Conservation (phyloP, 2,329 filamentous ascomycete species). For the Endoconidiophora laricicola region DNA sequence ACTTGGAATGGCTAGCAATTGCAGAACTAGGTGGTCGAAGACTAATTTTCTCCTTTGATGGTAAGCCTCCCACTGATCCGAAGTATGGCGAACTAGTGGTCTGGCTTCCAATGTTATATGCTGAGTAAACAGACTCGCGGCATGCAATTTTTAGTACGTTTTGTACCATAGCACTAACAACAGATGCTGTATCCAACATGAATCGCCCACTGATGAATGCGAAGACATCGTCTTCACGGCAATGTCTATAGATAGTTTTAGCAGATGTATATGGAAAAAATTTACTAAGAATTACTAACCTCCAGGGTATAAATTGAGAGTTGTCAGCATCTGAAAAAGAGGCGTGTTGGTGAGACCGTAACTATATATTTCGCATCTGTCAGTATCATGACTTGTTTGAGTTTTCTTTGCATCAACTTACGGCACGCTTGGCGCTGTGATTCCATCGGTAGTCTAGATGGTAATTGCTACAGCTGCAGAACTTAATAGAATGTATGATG, state of each 20-base stretch:
- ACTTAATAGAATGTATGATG: background rate
- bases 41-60: too few relatives aligned
- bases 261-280: background rate
- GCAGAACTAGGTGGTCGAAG: too few relatives aligned
- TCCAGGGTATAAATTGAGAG: background rate
- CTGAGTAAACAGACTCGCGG: background rate
- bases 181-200: slow-evolving; percentile 8
- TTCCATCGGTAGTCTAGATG: background rate
- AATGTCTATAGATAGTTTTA: slow-evolving; percentile 1
- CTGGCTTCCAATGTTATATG: too few relatives aligned
- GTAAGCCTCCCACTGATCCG: too few relatives aligned
- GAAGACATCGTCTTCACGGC: slow-evolving; percentile 9
- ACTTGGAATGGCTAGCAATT: too few relatives aligned
- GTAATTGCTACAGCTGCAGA: background rate
- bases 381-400: too few relatives aligned
- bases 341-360: slow-evolving; percentile 6
- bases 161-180: slow-evolving; percentile 8
- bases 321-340: slow-evolving; percentile 5
- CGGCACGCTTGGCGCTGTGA: background rate
- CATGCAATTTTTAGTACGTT: slow-evolving; percentile 8
- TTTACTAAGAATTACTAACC: background rate
- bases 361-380: background rate
- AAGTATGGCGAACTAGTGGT: too few relatives aligned
- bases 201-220: slow-evolving; percentile 11
- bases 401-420: background rate